Percentiles rank a stretch among this genome's conserved stretches.
Conservation (phyloP, 179 eudicot genomes). For the Nepenthes alata region DNA sequence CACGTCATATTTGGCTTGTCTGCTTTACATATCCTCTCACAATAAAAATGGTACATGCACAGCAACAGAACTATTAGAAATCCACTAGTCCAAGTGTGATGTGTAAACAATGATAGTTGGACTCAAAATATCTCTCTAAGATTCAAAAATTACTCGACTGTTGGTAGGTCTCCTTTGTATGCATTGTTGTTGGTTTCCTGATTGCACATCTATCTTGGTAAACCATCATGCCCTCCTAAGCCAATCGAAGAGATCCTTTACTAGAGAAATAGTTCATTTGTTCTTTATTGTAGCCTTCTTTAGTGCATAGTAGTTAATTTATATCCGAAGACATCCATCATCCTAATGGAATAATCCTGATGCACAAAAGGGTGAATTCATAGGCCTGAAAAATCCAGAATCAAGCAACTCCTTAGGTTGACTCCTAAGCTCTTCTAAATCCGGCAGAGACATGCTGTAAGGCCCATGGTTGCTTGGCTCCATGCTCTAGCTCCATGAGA, state of each 20-base stretch:
- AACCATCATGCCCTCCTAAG: neutral
- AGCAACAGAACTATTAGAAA: neutral
- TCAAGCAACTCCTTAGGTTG: neutral
- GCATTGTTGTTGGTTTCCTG: neutral
- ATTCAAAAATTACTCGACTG: too few relatives aligned
- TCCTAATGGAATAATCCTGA: neutral
- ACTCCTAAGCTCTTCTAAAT: neutral
- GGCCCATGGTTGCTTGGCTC: neutral
- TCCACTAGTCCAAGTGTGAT: neutral
- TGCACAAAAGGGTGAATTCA: neutral
- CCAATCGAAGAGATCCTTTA: neutral
- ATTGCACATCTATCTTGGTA: neutral
- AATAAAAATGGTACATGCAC: too few relatives aligned
- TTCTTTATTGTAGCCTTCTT: neutral
- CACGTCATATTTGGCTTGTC: neutral
- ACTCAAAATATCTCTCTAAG: too few relatives aligned
- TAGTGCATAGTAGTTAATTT: neutral
- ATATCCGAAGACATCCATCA: neutral
- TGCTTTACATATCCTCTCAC: too few relatives aligned
- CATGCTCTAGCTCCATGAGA: neutral
- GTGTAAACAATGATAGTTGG: neutral
- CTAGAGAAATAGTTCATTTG: neutral
- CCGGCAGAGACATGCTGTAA: neutral
- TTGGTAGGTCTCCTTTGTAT: too few relatives aligned
- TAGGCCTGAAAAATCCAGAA: neutral